Conservation (phyloP, 2,329 filamentous ascomycete species). For the Trichoderma lentiforme region DNA sequence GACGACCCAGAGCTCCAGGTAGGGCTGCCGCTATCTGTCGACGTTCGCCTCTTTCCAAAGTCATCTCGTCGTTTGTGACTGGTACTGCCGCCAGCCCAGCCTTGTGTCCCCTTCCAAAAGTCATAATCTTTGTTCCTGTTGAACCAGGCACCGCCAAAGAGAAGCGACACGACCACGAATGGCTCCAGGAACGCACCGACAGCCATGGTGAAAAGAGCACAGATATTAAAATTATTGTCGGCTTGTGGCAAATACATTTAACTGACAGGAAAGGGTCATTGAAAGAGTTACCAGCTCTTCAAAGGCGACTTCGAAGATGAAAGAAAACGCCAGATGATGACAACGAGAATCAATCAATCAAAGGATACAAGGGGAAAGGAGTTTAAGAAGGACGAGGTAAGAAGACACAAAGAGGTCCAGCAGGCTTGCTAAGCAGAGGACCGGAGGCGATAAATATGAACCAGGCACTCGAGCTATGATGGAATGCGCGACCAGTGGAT, state of each 20-base stretch:
- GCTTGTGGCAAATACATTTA: conserved; percentile 11
- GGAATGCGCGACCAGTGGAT: background rate
- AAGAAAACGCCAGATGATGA: background rate
- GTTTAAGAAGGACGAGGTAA: background rate
- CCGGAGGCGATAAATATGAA: background rate
- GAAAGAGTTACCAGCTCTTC: background rate
- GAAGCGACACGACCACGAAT: conserved; percentile 40
- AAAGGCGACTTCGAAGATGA: background rate
- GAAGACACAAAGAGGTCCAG: background rate
- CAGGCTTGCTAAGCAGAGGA: background rate
- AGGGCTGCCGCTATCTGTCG: conserved; percentile 27
- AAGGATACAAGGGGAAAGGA: background rate
- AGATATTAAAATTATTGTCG: conserved; percentile 14
- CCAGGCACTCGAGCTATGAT: background rate
- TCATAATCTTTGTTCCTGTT: conserved; percentile 41
- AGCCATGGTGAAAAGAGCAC: conserved; percentile 31
- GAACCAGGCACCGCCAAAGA: conserved; percentile 44
- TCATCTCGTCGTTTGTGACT: conserved; percentile 33
- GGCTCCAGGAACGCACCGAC: conserved; percentile 42
- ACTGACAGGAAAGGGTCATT: background rate
- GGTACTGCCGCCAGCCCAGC: conserved; percentile 22
- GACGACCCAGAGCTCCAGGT: conserved; percentile 28
- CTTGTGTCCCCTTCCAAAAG: conserved; percentile 25
- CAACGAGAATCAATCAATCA: background rate
- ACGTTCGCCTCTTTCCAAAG: conserved; percentile 24